Base-by-base conservation (phyloP, 176 grass and related monocot species). In the Phoenix roebelenii region DNA sequence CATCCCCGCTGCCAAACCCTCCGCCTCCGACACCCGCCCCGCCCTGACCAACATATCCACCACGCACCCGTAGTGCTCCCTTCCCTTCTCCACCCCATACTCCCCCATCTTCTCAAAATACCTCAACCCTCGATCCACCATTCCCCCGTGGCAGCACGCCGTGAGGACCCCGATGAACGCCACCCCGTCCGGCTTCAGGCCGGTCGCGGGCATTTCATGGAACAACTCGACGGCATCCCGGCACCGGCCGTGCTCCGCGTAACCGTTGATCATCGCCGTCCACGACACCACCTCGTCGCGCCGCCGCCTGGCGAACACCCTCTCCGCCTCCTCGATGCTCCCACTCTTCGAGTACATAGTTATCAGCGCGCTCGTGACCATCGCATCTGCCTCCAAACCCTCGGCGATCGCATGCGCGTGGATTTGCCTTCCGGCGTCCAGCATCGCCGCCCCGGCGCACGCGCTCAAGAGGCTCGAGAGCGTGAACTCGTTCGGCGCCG, bases 1-100 rank as follows among this genome's bases (percentile, higher is more conserved):
- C 54, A 90, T 90, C 25, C 54, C 60, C 22, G 26, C 71, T 18
- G 79, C 73, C 65, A 91, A 52, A 57, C 76, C 74, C 71, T 90
- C 66, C 5, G 83, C 50, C 57, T 90, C 86, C 16, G 23, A n/a
- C 57, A 83, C 72, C 57, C 72, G 79, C 25, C 79, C 79, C 15
- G 79, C 86, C 44, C 61, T 70, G 24, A 67, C 67, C 23, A 85
- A 50, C 64, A 90, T 61, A 59, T 90, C 79, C 24, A 85, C 82
- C 14, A 85, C 23, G 52, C 78, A 90, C 14, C 82, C 86, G 4
- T 82, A 85, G 63, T 85, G 82, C 71, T 90, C 86, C 75, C 78
- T 85, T 55, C 67, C 51, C 50, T 78, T 74, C 25, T 82, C 74
- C 57, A 85, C 3, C 23, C 63, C 71, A 26, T 76, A 85, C 23